These are phyloP conservation scores for Pholiota molesta DNA, from an alignment of 768 basidiomycete genomes.

Conservation along the genomic window DNA sequence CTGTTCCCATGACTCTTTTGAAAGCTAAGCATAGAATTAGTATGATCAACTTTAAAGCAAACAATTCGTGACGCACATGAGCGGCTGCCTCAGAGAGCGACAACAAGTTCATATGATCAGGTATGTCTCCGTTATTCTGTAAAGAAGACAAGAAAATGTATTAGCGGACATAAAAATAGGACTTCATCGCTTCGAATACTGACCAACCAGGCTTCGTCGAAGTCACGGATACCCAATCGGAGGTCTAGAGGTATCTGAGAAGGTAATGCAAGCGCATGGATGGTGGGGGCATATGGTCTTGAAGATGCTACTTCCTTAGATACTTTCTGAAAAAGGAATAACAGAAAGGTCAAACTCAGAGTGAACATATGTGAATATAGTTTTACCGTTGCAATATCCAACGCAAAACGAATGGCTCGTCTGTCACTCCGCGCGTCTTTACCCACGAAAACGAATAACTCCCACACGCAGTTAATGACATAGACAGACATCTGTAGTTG, in stretches of 20 bases:
- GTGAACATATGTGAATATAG: neutral
- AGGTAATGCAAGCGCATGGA: constrained; percentile 76
- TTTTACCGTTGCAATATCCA: constrained; percentile 58
- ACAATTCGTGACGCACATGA: constrained; percentile 50
- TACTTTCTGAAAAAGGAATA: constrained; percentile 38
- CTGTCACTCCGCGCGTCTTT: constrained; percentile 62
- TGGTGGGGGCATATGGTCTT: constrained; percentile 71
- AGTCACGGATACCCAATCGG: constrained; percentile 62
- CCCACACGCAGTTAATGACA: constrained; percentile 78
- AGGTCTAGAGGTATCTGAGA: constrained; percentile 77
- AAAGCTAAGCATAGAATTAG: constrained; percentile 45
- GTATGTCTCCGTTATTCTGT: constrained; percentile 56
- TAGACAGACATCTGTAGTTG: constrained; percentile 52
- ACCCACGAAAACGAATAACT: constrained; percentile 77
- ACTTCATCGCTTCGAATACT: constrained; percentile 25
- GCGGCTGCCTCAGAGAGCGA: constrained; percentile 54
- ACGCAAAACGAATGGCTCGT: constrained; percentile 61
- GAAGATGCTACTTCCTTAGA: constrained; percentile 50
- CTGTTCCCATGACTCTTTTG: constrained; percentile 54
- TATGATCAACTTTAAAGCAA: constrained; percentile 4
- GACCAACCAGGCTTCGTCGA: constrained; percentile 67
- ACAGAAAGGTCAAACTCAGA: neutral
- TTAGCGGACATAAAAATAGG: constrained; percentile 8
- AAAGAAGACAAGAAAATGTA: neutral
- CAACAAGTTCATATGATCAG: constrained; percentile 81